Conservation (phyloP, 352 stramenopile species). For the Globisporangium carolinianum region DNA sequence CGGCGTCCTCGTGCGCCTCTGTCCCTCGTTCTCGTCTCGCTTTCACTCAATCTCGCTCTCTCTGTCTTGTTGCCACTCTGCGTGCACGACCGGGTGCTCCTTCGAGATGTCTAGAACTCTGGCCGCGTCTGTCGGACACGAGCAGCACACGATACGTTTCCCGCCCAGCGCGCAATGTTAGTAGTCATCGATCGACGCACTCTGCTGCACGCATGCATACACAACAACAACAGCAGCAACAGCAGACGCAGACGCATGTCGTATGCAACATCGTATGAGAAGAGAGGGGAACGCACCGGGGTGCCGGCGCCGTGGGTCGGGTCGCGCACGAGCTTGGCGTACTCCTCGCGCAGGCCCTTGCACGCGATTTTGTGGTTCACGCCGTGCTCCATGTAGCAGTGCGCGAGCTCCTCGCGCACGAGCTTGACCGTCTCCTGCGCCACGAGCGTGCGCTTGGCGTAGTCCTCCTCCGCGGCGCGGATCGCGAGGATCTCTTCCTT, state of each 20-base stretch:
- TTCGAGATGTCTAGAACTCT: constrained; percentile 15
- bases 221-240: too few species aligned
- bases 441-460: constrained; percentile 64
- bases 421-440: constrained; percentile 80
- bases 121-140: constrained; percentile 14
- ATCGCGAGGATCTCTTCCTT: constrained; percentile 84
- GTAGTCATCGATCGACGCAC: neutral
- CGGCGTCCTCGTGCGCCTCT: neutral
- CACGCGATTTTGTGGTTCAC: constrained; percentile 87
- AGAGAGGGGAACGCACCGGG: constrained; percentile 31
- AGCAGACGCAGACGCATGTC: too few species aligned
- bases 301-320: constrained; percentile 65
- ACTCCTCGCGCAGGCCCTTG: constrained; percentile 79
- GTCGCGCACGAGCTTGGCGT: constrained; percentile 73
- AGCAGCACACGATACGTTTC: neutral
- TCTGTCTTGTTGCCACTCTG: neutral
- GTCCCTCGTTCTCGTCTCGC: neutral
- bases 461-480: constrained; percentile 65
- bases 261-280: neutral
- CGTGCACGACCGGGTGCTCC: neutral
- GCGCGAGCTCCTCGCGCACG: constrained; percentile 78
- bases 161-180: constrained; percentile 1
- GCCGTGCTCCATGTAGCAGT: constrained; percentile 85
- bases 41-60: neutral
- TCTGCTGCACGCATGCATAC: neutral